Percentiles rank a stretch among this genome's conserved stretches.
phyloP scores from a whole-genome alignment of 2,329 filamentous ascomycete species.

The Xylaria sp. region DNA sequence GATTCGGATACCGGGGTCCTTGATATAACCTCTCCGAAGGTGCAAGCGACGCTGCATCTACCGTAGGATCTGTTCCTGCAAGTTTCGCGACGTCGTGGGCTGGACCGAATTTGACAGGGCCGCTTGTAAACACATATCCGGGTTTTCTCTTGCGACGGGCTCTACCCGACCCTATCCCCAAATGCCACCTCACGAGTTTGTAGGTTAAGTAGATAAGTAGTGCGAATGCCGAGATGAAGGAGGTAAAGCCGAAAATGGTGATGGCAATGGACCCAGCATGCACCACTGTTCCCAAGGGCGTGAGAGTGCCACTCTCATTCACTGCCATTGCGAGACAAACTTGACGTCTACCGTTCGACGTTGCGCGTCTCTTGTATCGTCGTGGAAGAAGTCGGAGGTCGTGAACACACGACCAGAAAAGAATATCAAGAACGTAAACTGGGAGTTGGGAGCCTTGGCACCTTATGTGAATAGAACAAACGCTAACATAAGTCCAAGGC shows the following conservation, averaged over 20 bases:
- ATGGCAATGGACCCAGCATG: constrained; percentile 52
- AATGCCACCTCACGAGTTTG: constrained; percentile 51
- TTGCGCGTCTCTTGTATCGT: constrained; percentile 15
- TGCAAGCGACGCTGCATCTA: constrained; percentile 26
- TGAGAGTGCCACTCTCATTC: constrained; percentile 42
- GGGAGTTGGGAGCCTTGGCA: neutral
- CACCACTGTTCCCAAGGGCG: constrained; percentile 50
- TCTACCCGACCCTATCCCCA: constrained; percentile 25
- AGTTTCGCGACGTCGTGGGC: constrained; percentile 30
- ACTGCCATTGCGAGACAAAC: constrained; percentile 17
- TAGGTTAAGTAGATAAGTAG: constrained; percentile 51
- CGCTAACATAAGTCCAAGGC: neutral
- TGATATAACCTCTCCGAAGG: constrained; percentile 7
- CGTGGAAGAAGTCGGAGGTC: neutral
- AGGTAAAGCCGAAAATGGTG: constrained; percentile 50
- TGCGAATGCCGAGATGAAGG: constrained; percentile 50
- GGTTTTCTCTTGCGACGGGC: neutral
- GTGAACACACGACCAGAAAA: neutral
- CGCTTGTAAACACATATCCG: constrained; percentile 33
- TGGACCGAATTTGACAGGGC: constrained; percentile 37
- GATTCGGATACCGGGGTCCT: constrained; percentile 58
- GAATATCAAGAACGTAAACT: neutral
- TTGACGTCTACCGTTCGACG: constrained; percentile 4
- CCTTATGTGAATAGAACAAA: constrained; percentile 16
- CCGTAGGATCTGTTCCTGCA: constrained; percentile 12